Percentiles rank a stretch among this genome's conserved stretches.
phyloP scores from a whole-genome alignment of 139 green algal species.

The Tetraselmis chui region DNA sequence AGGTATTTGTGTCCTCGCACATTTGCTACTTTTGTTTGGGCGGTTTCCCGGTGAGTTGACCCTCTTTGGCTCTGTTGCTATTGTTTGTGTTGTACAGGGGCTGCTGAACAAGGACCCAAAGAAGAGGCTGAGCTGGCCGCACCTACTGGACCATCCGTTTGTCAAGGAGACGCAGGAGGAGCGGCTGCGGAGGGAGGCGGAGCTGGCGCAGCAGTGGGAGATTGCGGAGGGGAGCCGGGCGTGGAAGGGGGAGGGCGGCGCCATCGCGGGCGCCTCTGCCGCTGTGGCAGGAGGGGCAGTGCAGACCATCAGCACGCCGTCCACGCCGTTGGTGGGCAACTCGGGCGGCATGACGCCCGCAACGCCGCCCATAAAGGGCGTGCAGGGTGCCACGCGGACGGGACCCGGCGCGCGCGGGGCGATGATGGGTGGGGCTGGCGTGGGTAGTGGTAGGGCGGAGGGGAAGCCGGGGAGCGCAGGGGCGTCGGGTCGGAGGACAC shows the following conservation, averaged over 20 bases:
- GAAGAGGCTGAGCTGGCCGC: constrained; percentile 82
- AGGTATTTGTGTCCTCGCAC: too few relatives aligned
- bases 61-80: too few relatives aligned
- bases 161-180: constrained; percentile 65
- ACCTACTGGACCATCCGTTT: constrained; percentile 91
- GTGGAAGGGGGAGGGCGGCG: constrained; percentile 23
- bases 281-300: constrained; percentile 1
- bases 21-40: too few relatives aligned
- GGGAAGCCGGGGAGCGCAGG: background rate
- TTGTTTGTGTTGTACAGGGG: too few relatives aligned
- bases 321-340: background rate
- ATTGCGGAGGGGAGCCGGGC: constrained; percentile 18
- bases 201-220: constrained; percentile 33
- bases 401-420: background rate
- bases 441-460: background rate
- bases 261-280: constrained; percentile 8
- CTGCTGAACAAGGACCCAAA: constrained; percentile 89
- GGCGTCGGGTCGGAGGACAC: too few relatives aligned
- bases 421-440: background rate
- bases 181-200: constrained; percentile 34
- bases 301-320: background rate
- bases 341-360: background rate
- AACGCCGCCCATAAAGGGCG: background rate
- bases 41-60: too few relatives aligned
- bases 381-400: background rate